phyloP scores from a whole-genome alignment of 306 rosid genomes.

The Cucumis cinereus region DNA sequence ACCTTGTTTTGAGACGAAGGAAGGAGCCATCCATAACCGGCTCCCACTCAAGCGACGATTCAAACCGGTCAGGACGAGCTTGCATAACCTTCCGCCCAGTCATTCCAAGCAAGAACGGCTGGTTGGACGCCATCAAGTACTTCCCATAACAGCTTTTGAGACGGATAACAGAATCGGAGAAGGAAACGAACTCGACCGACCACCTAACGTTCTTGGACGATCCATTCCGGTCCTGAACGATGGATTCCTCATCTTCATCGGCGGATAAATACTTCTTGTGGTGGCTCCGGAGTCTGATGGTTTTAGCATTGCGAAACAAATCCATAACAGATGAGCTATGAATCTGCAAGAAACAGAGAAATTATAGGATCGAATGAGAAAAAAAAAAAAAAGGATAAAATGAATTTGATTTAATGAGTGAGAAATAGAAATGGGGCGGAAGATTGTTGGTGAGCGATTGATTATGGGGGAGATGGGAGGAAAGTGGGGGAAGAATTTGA shows the following conservation, averaged over 20 bases:
- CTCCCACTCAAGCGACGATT: slow-evolving; percentile 52
- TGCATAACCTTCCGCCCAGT: slow-evolving; percentile 53
- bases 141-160: slow-evolving; percentile 48
- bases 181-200: slow-evolving; percentile 33
- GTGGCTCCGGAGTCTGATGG: slow-evolving; percentile 44
- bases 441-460: background rate
- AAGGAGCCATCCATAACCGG: slow-evolving; percentile 30
- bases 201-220: slow-evolving; percentile 38
- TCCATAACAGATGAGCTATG: slow-evolving; percentile 30
- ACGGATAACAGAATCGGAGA: slow-evolving; percentile 24
- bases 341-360: slow-evolving; percentile 11
- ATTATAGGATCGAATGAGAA: no score
- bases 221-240: slow-evolving; percentile 37
- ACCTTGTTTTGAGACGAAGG: slow-evolving; percentile 32
- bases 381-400: no score
- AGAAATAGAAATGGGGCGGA: background rate
- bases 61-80: slow-evolving; percentile 19
- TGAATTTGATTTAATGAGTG: background rate
- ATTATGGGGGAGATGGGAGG: background rate
- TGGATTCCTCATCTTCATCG: slow-evolving; percentile 48
- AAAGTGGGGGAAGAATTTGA: background rate
- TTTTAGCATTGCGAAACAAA: slow-evolving; percentile 36
- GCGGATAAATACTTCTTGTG: slow-evolving; percentile 38
- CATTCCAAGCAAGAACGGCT: slow-evolving; percentile 37
- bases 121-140: slow-evolving; percentile 46